Evolutionary conservation across 1,284 basidiomycete genomes (phyloP).

Genomic region (Trametes pubescens): DNA sequence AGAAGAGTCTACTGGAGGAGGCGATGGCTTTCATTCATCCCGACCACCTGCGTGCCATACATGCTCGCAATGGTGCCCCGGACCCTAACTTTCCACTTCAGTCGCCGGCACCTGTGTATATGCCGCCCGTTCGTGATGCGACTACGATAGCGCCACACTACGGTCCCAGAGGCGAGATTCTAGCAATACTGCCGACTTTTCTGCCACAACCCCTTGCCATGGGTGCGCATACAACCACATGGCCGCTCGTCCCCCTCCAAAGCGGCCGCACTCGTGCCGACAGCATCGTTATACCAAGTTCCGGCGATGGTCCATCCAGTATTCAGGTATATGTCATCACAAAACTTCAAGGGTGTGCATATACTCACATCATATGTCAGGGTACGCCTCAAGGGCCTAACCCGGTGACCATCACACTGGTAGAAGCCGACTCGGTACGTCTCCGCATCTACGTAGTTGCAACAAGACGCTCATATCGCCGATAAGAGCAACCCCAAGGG

Average conservation of each 20-base stretch:
- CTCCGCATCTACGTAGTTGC: not conserved
- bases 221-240: not conserved
- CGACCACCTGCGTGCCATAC: conserved; percentile 19
- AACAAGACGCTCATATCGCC: not conserved
- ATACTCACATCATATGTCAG: not conserved
- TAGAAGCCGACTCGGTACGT: conserved; percentile 1
- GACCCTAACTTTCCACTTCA: not conserved
- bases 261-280: not conserved
- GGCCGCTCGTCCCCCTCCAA: not conserved
- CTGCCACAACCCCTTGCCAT: not conserved
- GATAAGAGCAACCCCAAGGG: not conserved
- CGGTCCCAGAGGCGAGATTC: conserved; percentile 23
- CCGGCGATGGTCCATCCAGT: not conserved
- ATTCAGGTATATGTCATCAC: not conserved
- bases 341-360: not conserved
- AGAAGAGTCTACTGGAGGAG: not conserved
- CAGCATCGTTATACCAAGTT: not conserved
- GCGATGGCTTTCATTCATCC: conserved; percentile 21
- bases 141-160: conserved; percentile 14
- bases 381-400: too few species aligned
- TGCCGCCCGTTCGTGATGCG: not conserved
- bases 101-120: not conserved
- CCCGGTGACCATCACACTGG: not conserved
- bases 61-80: not conserved
- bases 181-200: conserved; percentile 5